These are phyloP conservation scores for Globisporangium echinulatum DNA, from an alignment of 352 stramenopile genomes.

Conservation along the genomic window DNA sequence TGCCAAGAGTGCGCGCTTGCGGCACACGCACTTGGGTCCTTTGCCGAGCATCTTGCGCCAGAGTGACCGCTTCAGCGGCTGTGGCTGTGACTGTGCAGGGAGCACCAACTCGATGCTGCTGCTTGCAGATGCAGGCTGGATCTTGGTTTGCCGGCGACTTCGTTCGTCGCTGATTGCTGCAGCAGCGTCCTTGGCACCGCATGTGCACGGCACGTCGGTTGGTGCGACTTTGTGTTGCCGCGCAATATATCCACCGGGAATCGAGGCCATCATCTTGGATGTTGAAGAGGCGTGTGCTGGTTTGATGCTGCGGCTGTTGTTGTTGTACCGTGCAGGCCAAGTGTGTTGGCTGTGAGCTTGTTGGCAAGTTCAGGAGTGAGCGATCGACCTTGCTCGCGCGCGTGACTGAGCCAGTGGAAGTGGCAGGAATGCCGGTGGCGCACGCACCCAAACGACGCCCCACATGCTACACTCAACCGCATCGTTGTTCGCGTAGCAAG, in stretches of 20 bases:
- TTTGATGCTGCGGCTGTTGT: not conserved
- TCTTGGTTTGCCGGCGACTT: slow-evolving; percentile 5
- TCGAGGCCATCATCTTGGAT: slow-evolving; percentile 7
- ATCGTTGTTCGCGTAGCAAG: no score
- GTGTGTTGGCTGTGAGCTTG: not conserved
- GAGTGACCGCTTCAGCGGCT: slow-evolving; percentile 33
- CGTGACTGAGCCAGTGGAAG: not conserved
- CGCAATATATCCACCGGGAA: slow-evolving; percentile 6
- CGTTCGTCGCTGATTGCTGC: slow-evolving; percentile 1
- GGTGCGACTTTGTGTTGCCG: not conserved
- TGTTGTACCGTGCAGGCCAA: not conserved
- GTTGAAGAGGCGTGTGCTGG: not conserved
- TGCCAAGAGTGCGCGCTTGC: slow-evolving; percentile 10
- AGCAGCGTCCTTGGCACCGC: slow-evolving; percentile 6
- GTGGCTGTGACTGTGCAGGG: not conserved
- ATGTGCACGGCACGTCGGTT: slow-evolving; percentile 10
- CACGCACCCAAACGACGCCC: no score
- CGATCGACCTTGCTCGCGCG: not conserved
- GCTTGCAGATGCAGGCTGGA: slow-evolving; percentile 10
- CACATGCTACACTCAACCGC: no score
- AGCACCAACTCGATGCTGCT: not conserved
- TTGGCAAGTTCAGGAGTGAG: not conserved
- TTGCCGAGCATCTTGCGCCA: slow-evolving; percentile 52
- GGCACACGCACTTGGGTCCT: slow-evolving; percentile 49
- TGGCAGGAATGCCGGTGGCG: not conserved